These are phyloP conservation scores for Diutina pseudorugosa DNA, from an alignment of 1,139 yeast species.

Conservation along the genomic window DNA sequence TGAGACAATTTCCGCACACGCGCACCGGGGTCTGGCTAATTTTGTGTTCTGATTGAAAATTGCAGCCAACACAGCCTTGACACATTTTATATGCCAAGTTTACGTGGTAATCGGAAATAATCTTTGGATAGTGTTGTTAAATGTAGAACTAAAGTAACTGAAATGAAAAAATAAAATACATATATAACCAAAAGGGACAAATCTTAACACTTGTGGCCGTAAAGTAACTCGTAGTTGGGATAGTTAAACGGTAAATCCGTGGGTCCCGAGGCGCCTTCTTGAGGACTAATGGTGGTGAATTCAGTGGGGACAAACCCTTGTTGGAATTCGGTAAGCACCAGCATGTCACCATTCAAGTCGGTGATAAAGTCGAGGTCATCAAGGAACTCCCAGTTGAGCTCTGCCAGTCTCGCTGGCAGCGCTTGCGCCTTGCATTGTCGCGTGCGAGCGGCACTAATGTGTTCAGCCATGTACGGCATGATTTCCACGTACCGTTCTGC, in stretches of 20 bases:
- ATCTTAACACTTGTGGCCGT: background rate
- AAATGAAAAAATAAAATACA: background rate
- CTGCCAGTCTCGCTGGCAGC: constrained; percentile 5
- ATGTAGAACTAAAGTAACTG: background rate
- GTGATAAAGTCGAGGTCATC: constrained; percentile 10
- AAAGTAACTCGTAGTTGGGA: constrained; percentile 2
- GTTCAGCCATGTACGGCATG: constrained; percentile 10
- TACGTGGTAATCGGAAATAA: too few relatives aligned
- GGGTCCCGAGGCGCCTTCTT: background rate
- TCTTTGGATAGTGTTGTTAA: background rate
- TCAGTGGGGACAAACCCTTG: constrained; percentile 11
- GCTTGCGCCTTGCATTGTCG: constrained; percentile 1
- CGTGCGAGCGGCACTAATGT: constrained; percentile 7
- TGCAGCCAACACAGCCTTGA: too few relatives aligned
- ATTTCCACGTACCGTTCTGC: constrained; percentile 12
- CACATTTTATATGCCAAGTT: too few relatives aligned
- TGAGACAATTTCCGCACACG: background rate
- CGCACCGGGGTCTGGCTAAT: too few relatives aligned
- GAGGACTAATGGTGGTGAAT: background rate
- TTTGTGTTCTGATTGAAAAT: too few relatives aligned
- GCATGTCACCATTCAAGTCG: constrained; percentile 10
- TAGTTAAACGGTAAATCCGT: background rate
- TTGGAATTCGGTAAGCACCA: constrained; percentile 13
- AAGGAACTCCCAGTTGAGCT: constrained; percentile 7
- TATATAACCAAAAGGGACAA: background rate